phyloP scores from a whole-genome alignment of 208 protist species.

The Wallacemonas rigidus region DNA sequence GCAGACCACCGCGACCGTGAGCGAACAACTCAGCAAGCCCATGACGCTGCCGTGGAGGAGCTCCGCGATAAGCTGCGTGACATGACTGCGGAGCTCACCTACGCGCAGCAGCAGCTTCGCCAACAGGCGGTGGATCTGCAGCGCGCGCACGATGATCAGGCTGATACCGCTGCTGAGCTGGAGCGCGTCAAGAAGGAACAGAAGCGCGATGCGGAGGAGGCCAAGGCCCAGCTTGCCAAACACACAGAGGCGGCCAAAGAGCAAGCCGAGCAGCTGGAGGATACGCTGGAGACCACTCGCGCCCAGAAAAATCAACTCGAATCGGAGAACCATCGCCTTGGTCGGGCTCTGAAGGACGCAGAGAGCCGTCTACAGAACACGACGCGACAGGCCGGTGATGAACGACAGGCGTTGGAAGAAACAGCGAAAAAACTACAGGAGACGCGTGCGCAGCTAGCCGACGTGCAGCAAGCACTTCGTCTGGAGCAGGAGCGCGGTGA shows the following conservation, averaged over 20 bases:
- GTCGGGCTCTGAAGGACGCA: conserved; percentile 43
- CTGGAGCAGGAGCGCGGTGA: conserved; percentile 44
- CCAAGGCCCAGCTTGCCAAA: conserved; percentile 25
- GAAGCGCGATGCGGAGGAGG: conserved; percentile 30
- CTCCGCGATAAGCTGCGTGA: conserved; percentile 53
- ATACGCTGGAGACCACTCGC: conserved; percentile 26
- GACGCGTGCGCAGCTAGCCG: conserved; percentile 42
- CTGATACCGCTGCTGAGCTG: conserved; percentile 36
- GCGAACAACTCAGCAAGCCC: conserved; percentile 50
- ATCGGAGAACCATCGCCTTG: conserved; percentile 40
- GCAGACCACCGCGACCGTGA: conserved; percentile 59
- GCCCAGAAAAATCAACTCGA: conserved; percentile 45
- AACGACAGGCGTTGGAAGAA: conserved; percentile 51
- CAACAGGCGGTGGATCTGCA: conserved; percentile 58
- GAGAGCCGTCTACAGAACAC: conserved; percentile 50
- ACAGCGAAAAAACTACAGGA: conserved; percentile 40
- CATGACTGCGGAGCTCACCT: conserved; percentile 40
- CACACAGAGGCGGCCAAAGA: conserved; percentile 9
- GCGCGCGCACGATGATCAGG: conserved; percentile 59
- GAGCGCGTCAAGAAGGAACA: conserved; percentile 34
- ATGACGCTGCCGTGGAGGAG: conserved; percentile 51
- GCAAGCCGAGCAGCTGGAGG: conserved; percentile 32
- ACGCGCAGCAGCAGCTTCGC: conserved; percentile 63
- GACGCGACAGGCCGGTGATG: conserved; percentile 49
- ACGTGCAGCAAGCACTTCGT: conserved; percentile 37